phyloP scores from a whole-genome alignment of 1,284 basidiomycete genomes.

The Austroboletus rostrupii region DNA sequence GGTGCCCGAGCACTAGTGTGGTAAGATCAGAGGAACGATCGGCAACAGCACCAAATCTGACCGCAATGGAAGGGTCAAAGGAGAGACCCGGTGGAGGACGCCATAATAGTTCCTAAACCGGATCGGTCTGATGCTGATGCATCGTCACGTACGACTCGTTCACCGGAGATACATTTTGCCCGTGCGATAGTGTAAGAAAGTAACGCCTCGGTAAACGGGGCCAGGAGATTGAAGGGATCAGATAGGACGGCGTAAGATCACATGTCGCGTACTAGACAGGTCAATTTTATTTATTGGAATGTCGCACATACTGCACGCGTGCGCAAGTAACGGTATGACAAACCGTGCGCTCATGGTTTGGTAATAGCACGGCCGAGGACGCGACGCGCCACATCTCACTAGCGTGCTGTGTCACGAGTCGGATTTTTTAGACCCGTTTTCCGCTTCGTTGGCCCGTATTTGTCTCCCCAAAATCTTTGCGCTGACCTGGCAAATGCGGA shows the following conservation, averaged over 20 bases:
- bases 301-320: constrained; percentile 5
- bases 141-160: constrained; percentile 20
- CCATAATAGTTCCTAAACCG: constrained; percentile 25
- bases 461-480: constrained; percentile 76
- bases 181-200: constrained; percentile 15
- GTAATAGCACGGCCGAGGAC: constrained; percentile 6
- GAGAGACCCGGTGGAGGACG: constrained; percentile 17
- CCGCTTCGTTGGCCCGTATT: constrained; percentile 43
- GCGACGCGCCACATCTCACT: constrained; percentile 2
- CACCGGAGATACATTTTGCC: constrained; percentile 22
- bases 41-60: constrained; percentile 10
- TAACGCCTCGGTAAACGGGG: constrained; percentile 23
- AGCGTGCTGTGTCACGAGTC: constrained; percentile 22
- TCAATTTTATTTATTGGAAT: constrained; percentile 14
- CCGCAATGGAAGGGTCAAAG: constrained; percentile 28
- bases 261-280: constrained; percentile 8
- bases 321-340: constrained; percentile 15
- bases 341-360: constrained; percentile 12
- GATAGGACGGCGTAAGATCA: constrained; percentile 11
- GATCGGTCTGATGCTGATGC: constrained; percentile 16
- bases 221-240: constrained; percentile 32
- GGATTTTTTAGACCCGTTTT: constrained; percentile 28
- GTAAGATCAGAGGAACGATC: constrained; percentile 13
- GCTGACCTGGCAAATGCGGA: constrained; percentile 51
- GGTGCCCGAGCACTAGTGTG: constrained; percentile 12